Evolutionary conservation across 495 filamentous ascomycete species (phyloP).

Genomic region (Xylona heveae): DNA sequence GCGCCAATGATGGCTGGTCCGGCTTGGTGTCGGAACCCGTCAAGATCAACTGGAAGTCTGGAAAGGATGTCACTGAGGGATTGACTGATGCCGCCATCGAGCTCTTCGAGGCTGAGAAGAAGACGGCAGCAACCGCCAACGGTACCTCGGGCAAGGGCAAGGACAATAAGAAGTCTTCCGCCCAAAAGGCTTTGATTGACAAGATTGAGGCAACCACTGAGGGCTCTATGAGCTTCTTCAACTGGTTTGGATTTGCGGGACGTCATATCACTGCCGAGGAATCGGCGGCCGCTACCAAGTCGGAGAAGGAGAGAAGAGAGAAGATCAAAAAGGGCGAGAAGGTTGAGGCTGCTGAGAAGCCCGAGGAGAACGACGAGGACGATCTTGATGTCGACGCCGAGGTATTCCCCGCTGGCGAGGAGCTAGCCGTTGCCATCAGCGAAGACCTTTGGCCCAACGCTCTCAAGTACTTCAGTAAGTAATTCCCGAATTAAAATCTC

Average conservation of each 20-base stretch:
- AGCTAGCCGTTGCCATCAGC: constrained; percentile 53
- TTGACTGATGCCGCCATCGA: constrained; percentile 47
- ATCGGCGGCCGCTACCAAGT: constrained; percentile 30
- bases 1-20: constrained; percentile 35
- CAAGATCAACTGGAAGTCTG: constrained; percentile 69
- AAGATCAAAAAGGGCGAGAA: constrained; percentile 32
- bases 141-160: constrained; percentile 4
- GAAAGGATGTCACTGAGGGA: constrained; percentile 63
- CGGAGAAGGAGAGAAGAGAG: constrained; percentile 34
- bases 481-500: background rate
- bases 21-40: constrained; percentile 73
- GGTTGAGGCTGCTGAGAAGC: constrained; percentile 24
- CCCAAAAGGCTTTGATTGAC: constrained; percentile 20
- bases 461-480: constrained; percentile 77
- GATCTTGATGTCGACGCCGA: constrained; percentile 37
- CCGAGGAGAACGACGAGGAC: constrained; percentile 28
- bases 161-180: background rate
- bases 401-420: constrained; percentile 62
- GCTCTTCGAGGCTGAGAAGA: constrained; percentile 44
- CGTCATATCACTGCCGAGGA: constrained; percentile 45
- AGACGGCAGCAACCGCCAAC: constrained; percentile 12
- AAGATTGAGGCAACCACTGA: constrained; percentile 19
- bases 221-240: constrained; percentile 57
- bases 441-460: constrained; percentile 80
- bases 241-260: constrained; percentile 63